phyloP scores from a whole-genome alignment of 495 filamentous ascomycete species.

The Penicillium parvum region DNA sequence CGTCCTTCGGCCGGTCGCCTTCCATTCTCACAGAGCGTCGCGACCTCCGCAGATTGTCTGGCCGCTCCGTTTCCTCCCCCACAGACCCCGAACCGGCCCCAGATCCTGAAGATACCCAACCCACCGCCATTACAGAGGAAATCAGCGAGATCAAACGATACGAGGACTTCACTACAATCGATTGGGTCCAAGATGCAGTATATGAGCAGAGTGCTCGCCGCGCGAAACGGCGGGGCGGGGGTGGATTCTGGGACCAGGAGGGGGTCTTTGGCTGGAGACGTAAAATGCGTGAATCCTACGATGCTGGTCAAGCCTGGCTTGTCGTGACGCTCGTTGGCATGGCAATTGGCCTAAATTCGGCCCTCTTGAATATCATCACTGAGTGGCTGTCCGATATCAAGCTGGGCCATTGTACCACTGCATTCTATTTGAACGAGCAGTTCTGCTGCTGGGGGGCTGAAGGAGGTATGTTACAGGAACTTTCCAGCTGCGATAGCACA shows the following conservation, averaged over 20 bases:
- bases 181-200: slow-evolving; percentile 97
- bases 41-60: slow-evolving; percentile 67
- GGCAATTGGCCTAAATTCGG: slow-evolving; percentile 90
- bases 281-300: slow-evolving; percentile 81
- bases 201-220: slow-evolving; percentile 81
- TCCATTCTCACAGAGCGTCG: slow-evolving; percentile 51
- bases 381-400: slow-evolving; percentile 98
- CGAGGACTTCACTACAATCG: slow-evolving; percentile 97
- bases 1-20: slow-evolving; percentile 52
- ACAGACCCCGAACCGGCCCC: slow-evolving; percentile 47
- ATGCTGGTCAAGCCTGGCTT: slow-evolving; percentile 97
- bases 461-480: slow-evolving; percentile 52
- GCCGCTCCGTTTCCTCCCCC: slow-evolving; percentile 59
- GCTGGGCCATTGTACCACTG: slow-evolving; percentile 86
- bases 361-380: slow-evolving; percentile 89
- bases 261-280: slow-evolving; percentile 76
- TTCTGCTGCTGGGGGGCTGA: slow-evolving; percentile 99
- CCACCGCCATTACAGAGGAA: slow-evolving; percentile 80
- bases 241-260: slow-evolving; percentile 69
- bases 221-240: slow-evolving; percentile 65
- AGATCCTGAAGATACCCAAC: slow-evolving; percentile 33
- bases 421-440: slow-evolving; percentile 95
- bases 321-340: slow-evolving; percentile 92
- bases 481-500: neutral
- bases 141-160: slow-evolving; percentile 98